These are phyloP conservation scores for Mortierella sp. DNA, from an alignment of 371 early-diverging fungal genomes.

Conservation along the genomic window DNA sequence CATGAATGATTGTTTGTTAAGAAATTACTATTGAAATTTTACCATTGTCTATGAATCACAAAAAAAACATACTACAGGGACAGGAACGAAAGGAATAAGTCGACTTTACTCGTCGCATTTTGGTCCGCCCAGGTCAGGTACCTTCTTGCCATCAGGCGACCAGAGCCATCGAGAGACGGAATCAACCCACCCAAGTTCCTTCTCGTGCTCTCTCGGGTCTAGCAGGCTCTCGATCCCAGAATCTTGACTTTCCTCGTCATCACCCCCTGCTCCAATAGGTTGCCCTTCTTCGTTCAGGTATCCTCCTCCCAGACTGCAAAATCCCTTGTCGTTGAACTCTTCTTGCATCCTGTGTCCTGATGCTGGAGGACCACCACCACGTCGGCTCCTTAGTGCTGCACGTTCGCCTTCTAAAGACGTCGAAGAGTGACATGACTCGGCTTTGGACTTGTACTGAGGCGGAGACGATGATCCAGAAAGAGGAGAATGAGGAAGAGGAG, in stretches of 20 bases:
- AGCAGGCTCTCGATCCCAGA: constrained; percentile 20
- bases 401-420: not conserved
- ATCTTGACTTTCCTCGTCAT: constrained; percentile 13
- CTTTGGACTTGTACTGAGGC: not conserved
- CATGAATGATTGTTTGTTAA: not conserved
- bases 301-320: not conserved
- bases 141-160: constrained; percentile 22
- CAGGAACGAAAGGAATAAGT: not conserved
- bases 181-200: constrained; percentile 22
- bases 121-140: not conserved
- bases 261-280: not conserved
- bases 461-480: not conserved
- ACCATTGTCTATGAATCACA: not conserved
- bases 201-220: constrained; percentile 6
- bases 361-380: not conserved
- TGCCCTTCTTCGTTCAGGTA: constrained; percentile 17
- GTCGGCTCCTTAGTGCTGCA: not conserved
- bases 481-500: not conserved
- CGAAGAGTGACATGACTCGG: not conserved
- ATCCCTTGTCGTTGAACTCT: not conserved
- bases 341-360: not conserved
- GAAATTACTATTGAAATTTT: not conserved
- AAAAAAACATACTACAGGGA: not conserved
- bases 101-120: not conserved
- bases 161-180: constrained; percentile 26